phyloP scores from a whole-genome alignment of 176 grass and related monocot genomes.

The Paspalum vaginatum region DNA sequence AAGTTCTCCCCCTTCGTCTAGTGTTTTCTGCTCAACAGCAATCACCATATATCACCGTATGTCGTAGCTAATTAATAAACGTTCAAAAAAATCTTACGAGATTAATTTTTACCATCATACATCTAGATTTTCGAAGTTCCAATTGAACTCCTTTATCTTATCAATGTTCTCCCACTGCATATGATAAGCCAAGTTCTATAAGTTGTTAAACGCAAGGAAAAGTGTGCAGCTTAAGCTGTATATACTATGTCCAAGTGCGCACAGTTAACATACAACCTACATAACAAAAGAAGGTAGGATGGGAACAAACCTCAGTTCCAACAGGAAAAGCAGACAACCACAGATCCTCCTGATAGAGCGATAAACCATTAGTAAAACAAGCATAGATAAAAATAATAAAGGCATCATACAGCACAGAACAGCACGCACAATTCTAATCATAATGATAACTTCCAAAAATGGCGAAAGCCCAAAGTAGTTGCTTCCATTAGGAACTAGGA shows the following conservation, averaged over 20 bases:
- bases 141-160: slow-evolving; percentile 81
- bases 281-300: background rate
- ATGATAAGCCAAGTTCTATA: background rate
- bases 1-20: slow-evolving; percentile 78
- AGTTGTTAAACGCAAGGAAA: background rate
- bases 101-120: slow-evolving; percentile 43
- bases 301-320: slow-evolving; percentile 67
- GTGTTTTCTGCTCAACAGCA: slow-evolving; percentile 59
- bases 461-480: background rate
- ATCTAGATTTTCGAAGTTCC: slow-evolving; percentile 93
- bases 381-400: background rate
- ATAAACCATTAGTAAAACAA: slow-evolving; percentile 16
- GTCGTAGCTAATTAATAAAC: background rate
- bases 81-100: background rate
- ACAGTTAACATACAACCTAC: background rate
- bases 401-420: background rate
- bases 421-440: background rate
- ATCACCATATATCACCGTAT: slow-evolving; percentile 18
- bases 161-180: slow-evolving; percentile 94
- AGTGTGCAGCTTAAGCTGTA: background rate
- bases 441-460: background rate
- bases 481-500: background rate
- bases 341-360: slow-evolving; percentile 68
- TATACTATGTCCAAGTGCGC: background rate
- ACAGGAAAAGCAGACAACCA: slow-evolving; percentile 71